Evolutionary conservation across 805 yeast genomes (phyloP).

Genomic region (Ascoidea rubescens): DNA sequence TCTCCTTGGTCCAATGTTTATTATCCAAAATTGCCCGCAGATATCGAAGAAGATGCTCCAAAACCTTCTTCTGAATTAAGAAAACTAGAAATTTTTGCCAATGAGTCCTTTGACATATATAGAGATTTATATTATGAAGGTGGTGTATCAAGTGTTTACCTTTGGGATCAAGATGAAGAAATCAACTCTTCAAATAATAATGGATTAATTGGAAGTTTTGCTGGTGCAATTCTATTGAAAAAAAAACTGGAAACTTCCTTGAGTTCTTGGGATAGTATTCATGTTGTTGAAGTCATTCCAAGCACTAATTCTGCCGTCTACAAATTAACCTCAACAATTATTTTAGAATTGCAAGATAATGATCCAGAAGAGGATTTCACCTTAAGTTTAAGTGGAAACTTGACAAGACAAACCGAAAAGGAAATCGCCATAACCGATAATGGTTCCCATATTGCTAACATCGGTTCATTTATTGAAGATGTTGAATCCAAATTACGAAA

Average conservation of each 20-base stretch:
- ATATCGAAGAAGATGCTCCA: slow-evolving; percentile 55
- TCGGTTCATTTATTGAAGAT: slow-evolving; percentile 80
- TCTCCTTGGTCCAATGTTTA: slow-evolving; percentile 85
- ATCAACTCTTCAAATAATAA: slow-evolving; percentile 20
- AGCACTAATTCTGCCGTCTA: slow-evolving; percentile 33
- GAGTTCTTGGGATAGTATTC: slow-evolving; percentile 87
- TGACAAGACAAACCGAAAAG: slow-evolving; percentile 72
- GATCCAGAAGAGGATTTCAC: slow-evolving; percentile 12
- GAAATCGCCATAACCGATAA: slow-evolving; percentile 27
- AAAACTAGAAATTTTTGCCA: slow-evolving; percentile 65
- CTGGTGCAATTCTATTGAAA: slow-evolving; percentile 82
- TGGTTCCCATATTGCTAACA: slow-evolving; percentile 68
- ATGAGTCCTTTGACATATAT: slow-evolving; percentile 84
- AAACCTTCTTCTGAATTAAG: slow-evolving; percentile 57
- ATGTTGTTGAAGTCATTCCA: slow-evolving; percentile 63
- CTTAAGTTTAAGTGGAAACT: slow-evolving; percentile 57
- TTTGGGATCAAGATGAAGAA: slow-evolving; percentile 77
- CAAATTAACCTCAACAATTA: slow-evolving; percentile 76
- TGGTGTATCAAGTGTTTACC: slow-evolving; percentile 75
- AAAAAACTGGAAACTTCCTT: slow-evolving; percentile 31
- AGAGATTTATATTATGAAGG: slow-evolving; percentile 93
- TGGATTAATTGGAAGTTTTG: slow-evolving; percentile 44
- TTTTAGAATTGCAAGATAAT: slow-evolving; percentile 43
- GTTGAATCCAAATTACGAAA: slow-evolving; percentile 79
- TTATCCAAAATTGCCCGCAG: slow-evolving; percentile 33